These are phyloP conservation scores for Emergomyces africanus DNA, from an alignment of 2,329 filamentous ascomycete genomes.

Conservation along the genomic window DNA sequence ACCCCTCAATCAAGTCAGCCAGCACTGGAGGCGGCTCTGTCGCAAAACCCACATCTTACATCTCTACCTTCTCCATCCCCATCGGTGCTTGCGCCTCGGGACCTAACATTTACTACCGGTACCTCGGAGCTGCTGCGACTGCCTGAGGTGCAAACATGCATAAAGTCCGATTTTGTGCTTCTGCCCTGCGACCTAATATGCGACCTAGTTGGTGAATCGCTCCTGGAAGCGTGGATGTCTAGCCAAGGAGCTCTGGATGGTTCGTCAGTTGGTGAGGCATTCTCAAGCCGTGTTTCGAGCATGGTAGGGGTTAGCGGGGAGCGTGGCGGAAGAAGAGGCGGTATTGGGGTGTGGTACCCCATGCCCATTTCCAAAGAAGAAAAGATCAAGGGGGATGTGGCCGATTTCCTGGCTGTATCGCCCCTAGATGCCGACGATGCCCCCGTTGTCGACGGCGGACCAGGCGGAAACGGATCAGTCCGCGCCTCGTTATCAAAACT, in stretches of 20 bases:
- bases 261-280: slow-evolving; percentile 40
- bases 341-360: slow-evolving; percentile 81
- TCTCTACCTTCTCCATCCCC: slow-evolving; percentile 35
- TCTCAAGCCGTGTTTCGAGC: slow-evolving; percentile 23
- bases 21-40: slow-evolving; percentile 34
- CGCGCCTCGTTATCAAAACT: slow-evolving; percentile 60
- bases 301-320: slow-evolving; percentile 42
- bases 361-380: slow-evolving; percentile 55
- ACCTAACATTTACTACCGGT: slow-evolving; percentile 69
- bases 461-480: slow-evolving; percentile 47
- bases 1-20: slow-evolving; percentile 33
- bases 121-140: slow-evolving; percentile 81
- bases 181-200: slow-evolving; percentile 90
- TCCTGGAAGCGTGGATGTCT: slow-evolving; percentile 88
- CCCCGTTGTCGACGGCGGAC: slow-evolving; percentile 35
- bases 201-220: slow-evolving; percentile 67
- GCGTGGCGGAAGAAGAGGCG: slow-evolving; percentile 54
- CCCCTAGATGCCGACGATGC: slow-evolving; percentile 44
- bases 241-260: slow-evolving; percentile 56
- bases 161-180: slow-evolving; percentile 78
- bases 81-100: slow-evolving; percentile 64
- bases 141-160: slow-evolving; percentile 62
- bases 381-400: slow-evolving; percentile 77
- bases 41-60: slow-evolving; percentile 38
- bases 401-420: slow-evolving; percentile 76